Evolutionary conservation across 108 stramenopile genomes (phyloP).

Genomic region (Nannochloropsis granulata): DNA sequence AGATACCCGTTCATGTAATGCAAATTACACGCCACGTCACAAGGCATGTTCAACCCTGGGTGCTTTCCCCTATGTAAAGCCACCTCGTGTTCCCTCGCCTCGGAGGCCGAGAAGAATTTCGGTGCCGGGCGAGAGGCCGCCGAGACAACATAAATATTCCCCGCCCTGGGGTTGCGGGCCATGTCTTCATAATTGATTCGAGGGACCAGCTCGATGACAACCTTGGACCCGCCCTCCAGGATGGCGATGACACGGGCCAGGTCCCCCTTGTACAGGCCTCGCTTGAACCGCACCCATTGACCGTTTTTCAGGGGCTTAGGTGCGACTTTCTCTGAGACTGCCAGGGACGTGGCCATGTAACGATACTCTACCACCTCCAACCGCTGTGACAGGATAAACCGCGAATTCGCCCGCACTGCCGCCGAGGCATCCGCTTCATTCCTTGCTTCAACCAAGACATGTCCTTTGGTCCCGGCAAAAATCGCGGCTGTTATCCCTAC

Average conservation of each 20-base stretch:
- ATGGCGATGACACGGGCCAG: slow-evolving; percentile 71
- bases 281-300: slow-evolving; percentile 78
- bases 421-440: slow-evolving; percentile 71
- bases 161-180: slow-evolving; percentile 52
- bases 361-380: slow-evolving; percentile 62
- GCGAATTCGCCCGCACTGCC: slow-evolving; percentile 59
- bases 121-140: neutral
- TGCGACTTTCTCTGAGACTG: slow-evolving; percentile 46
- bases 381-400: slow-evolving; percentile 48
- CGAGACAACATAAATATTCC: slow-evolving; percentile 27
- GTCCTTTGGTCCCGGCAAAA: slow-evolving; percentile 62
- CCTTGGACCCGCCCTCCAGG: slow-evolving; percentile 69
- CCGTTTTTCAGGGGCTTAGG: slow-evolving; percentile 69
- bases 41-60: slow-evolving; percentile 42
- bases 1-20: slow-evolving; percentile 69
- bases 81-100: neutral
- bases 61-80: neutral
- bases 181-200: slow-evolving; percentile 61
- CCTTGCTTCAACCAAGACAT: slow-evolving; percentile 76
- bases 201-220: slow-evolving; percentile 72
- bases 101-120: neutral
- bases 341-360: slow-evolving; percentile 89
- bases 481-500: slow-evolving; percentile 55
- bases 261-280: slow-evolving; percentile 86
- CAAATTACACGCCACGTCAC: slow-evolving; percentile 62